Evolutionary conservation across 331 rosid genomes (phyloP).

Genomic region (Acacia concinna): DNA sequence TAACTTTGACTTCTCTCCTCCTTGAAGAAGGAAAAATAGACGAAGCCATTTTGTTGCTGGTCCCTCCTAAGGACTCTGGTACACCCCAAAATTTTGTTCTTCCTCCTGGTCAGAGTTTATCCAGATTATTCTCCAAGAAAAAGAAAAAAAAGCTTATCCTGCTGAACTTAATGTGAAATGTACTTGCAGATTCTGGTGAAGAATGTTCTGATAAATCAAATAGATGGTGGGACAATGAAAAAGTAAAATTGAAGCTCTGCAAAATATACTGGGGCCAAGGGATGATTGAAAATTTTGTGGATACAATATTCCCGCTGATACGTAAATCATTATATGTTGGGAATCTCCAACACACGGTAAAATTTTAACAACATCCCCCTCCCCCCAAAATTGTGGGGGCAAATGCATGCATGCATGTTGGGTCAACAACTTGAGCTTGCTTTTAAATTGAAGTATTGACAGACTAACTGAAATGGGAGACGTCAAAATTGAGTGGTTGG

Average conservation of each 20-base stretch:
- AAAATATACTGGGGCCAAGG: constrained; percentile 61
- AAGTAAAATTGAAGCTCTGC: constrained; percentile 70
- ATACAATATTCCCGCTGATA: constrained; percentile 60
- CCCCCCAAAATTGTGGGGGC: background rate
- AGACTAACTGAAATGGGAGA: background rate
- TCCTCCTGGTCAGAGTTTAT: constrained; percentile 25
- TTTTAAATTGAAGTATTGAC: background rate
- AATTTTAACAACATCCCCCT: background rate
- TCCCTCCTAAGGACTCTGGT: constrained; percentile 68
- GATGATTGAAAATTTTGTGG: constrained; percentile 70
- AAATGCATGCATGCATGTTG: background rate
- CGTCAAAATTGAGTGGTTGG: background rate
- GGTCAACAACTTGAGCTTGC: background rate
- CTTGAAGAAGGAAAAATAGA: constrained; percentile 74
- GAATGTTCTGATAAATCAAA: constrained; percentile 50
- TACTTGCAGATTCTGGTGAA: constrained; percentile 52
- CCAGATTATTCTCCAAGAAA: background rate
- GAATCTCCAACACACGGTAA: constrained; percentile 66
- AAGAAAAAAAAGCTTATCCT: background rate
- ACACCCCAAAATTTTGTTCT: constrained; percentile 29
- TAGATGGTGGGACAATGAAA: constrained; percentile 77
- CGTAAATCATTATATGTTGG: constrained; percentile 67
- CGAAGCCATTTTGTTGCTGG: constrained; percentile 74
- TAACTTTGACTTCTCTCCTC: constrained; percentile 78
- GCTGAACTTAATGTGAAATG: constrained; percentile 22